Conservation (phyloP, 2,329 filamentous ascomycete species). For the Colletotrichum sp. region DNA sequence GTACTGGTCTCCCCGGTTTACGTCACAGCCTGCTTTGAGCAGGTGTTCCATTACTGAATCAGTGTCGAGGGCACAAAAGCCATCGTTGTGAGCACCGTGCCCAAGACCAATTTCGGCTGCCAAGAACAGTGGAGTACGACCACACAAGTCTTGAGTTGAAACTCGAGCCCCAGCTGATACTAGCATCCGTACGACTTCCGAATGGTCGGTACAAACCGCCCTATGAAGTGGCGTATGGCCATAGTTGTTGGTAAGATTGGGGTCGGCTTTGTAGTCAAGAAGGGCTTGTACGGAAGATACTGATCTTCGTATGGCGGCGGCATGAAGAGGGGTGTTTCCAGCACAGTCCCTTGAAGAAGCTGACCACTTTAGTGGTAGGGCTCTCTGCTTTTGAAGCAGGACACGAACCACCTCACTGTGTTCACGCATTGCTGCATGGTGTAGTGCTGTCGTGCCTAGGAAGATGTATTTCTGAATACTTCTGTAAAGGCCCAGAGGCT, state of each 20-base stretch:
- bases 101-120: fast-evolving
- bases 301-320: fast-evolving
- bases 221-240: fast-evolving
- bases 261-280: too few relatives aligned
- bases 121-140: too few relatives aligned
- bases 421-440: fast-evolving
- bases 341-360: fast-evolving
- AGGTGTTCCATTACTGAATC: fast-evolving
- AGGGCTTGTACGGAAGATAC: too few relatives aligned
- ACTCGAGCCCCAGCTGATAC: too few relatives aligned
- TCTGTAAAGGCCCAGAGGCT: too few relatives aligned
- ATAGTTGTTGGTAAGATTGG: fast-evolving
- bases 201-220: fast-evolving
- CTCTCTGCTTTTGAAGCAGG: fast-evolving
- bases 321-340: too few relatives aligned
- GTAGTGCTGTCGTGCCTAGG: fast-evolving
- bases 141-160: too few relatives aligned
- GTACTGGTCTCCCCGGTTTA: too few relatives aligned
- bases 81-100: fast-evolving
- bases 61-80: fast-evolving
- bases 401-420: fast-evolving
- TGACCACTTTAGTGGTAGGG: too few relatives aligned
- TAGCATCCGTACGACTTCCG: too few relatives aligned
- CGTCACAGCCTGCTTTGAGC: too few relatives aligned
- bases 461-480: too few relatives aligned